Evolutionary conservation across 345 rosid species (phyloP), one percentile per base, ranked within the genome.

Genomic region (Noccaea caerulescens): DNA sequence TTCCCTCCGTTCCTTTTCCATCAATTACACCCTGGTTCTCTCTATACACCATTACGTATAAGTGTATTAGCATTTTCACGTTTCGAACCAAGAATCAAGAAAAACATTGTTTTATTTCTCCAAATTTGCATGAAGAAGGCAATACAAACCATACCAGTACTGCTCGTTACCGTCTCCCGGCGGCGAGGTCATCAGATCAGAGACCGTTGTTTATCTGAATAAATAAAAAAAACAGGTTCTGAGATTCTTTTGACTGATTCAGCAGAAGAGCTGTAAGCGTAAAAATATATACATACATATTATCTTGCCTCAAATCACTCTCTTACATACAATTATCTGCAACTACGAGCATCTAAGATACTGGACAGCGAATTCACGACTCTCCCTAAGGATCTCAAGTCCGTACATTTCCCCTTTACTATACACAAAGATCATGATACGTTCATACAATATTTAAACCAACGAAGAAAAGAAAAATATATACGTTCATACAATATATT

Each of bases 251-350:
- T 74, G 60, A 80, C 75, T 66, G 85, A 86, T 81, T 83, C 74
- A 93, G 98, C 68, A 81, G 90, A 79, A 88, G 98, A 87, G 98
- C 97, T 58, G 97, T 91, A 80, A 78, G 94, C 63, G 16, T 84
- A 76, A 39, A 86, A 66, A 20, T 32, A 2, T 54, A 33, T 6
- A 11, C 10, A 10, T 38, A 59, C 41, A 18, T 18, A 14, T 43
- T 23, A 55, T 46, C 53, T 8, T 37, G 43, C 36, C 8, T 58
- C 11, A 13, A 56, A 32, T 33, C 77, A 72, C 6, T 34, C 30
- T 59, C 63, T 66, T 63, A 63, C 61, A 69, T 54, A 49, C 39
- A 4, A 39, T 58, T 53, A 62, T 59, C 63, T 77, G 81, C 92
- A 91, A 94, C 94, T 93, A 67, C 83, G 86, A 68, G 91, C 84